Evolutionary conservation across 108 stramenopile genomes (phyloP).

Genomic region (Poteriospumella lacustris): DNA sequence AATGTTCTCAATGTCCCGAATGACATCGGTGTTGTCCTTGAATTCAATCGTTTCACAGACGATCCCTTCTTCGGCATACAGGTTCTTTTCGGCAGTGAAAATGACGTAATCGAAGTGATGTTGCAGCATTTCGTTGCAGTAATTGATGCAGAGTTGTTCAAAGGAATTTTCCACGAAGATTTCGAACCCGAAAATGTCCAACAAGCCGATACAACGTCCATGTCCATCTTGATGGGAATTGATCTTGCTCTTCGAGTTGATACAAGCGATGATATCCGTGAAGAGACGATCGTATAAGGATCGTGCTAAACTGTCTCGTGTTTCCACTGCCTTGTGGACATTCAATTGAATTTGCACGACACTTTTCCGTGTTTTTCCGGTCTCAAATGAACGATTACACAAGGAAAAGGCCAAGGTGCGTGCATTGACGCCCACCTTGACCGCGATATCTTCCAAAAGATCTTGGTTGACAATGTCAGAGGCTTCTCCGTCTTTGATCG

Average conservation of each 20-base stretch:
- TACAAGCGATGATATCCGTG: neutral
- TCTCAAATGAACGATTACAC: neutral
- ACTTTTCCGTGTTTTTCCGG: slow-evolving; percentile 9
- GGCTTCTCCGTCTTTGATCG: slow-evolving; percentile 18
- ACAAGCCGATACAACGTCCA: slow-evolving; percentile 23
- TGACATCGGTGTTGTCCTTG: neutral
- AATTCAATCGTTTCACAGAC: slow-evolving; percentile 25
- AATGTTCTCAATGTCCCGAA: slow-evolving; percentile 6
- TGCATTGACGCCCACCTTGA: neutral
- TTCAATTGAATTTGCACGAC: neutral
- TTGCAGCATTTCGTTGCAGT: slow-evolving; percentile 84
- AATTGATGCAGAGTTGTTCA: slow-evolving; percentile 76
- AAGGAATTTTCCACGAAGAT: slow-evolving; percentile 35
- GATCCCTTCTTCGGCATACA: slow-evolving; percentile 32
- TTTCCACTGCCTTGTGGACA: slow-evolving; percentile 17
- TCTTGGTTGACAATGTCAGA: neutral
- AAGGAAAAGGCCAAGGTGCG: neutral
- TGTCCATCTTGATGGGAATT: neutral
- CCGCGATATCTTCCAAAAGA: neutral
- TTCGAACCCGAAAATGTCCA: slow-evolving; percentile 48
- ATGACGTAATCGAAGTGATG: slow-evolving; percentile 32
- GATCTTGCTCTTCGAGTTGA: slow-evolving; percentile 18
- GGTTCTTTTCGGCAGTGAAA: slow-evolving; percentile 30
- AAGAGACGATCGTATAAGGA: slow-evolving; percentile 13
- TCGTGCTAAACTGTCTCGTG: slow-evolving; percentile 3